Conservation (phyloP, 768 basidiomycete genomes). For the Naganishia onofrii region DNA sequence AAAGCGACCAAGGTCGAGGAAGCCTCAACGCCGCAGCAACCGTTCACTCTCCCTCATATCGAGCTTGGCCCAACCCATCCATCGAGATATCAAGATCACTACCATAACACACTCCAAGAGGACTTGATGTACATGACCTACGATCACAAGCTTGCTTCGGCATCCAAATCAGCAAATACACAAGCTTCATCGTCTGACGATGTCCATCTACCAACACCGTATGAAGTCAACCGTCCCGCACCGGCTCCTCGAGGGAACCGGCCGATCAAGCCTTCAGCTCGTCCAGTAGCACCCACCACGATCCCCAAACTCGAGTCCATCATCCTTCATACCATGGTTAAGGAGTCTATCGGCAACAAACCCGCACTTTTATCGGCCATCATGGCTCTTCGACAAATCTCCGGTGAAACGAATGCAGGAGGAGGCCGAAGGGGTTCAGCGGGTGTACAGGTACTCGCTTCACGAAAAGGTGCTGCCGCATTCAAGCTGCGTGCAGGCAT, state of each 20-base stretch:
- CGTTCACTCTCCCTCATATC: constrained; percentile 42
- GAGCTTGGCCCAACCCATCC: constrained; percentile 51
- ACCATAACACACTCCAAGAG: constrained; percentile 74
- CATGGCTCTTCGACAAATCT: constrained; percentile 80
- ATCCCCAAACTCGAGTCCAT: constrained; percentile 77
- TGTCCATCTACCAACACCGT: constrained; percentile 62
- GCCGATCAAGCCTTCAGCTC: constrained; percentile 59
- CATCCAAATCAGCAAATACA: constrained; percentile 47
- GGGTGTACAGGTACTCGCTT: constrained; percentile 68
- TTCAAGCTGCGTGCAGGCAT: constrained; percentile 77
- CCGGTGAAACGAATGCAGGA: constrained; percentile 72
- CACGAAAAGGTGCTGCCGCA: constrained; percentile 63
- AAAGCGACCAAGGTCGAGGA: background rate
- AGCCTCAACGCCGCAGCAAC: constrained; percentile 6
- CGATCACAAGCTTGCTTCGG: constrained; percentile 58
- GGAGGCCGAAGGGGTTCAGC: constrained; percentile 67
- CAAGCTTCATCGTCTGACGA: constrained; percentile 59
- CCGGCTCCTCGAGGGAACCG: constrained; percentile 65
- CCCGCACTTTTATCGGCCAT: constrained; percentile 74
- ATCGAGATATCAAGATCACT: constrained; percentile 77
- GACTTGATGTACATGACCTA: constrained; percentile 95
- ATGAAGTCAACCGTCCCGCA: constrained; percentile 73
- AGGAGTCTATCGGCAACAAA: constrained; percentile 71
- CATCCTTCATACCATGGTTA: constrained; percentile 79
- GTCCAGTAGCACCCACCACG: constrained; percentile 65